A percentile compares a stretch with the other conserved stretches of the same genome.
These are phyloP conservation scores for Penicillium crystallinum DNA, from an alignment of 495 filamentous ascomycete genomes.

Conservation along the genomic window DNA sequence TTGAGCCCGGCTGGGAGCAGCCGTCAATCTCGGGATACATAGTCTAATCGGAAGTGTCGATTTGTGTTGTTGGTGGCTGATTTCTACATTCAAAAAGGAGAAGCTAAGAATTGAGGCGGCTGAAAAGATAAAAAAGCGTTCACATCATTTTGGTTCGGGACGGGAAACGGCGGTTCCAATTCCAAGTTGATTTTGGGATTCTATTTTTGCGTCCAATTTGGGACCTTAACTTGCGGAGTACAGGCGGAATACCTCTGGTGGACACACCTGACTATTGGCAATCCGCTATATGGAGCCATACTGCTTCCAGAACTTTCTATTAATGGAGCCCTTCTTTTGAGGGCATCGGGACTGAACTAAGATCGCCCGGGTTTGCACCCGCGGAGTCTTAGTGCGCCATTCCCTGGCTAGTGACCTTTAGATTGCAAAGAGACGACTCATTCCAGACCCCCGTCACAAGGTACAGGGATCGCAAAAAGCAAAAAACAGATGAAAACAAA, in stretches of 20 bases:
- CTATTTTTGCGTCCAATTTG: neutral
- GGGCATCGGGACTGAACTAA: conserved; percentile 5
- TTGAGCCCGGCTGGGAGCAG: neutral
- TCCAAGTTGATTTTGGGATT: neutral
- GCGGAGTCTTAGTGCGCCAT: conserved; percentile 17
- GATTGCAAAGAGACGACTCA: neutral
- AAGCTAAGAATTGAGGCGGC: conserved; percentile 3
- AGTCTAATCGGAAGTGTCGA: neutral
- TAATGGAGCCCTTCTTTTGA: conserved; percentile 7
- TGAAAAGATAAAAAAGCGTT: neutral
- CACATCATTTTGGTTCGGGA: conserved; percentile 3
- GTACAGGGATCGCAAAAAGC: neutral
- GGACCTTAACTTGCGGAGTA: conserved; percentile 1
- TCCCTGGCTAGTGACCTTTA: conserved; percentile 1
- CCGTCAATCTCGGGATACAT: neutral
- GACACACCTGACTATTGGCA: conserved; percentile 1
- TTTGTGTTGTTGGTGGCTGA: neutral
- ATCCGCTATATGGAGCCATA: conserved; percentile 2
- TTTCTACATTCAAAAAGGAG: neutral
- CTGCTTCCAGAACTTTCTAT: conserved; percentile 26
- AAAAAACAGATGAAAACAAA: neutral
- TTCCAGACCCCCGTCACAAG: neutral
- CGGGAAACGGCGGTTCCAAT: neutral
- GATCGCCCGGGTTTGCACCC: conserved; percentile 28
- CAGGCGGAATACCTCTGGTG: conserved; percentile 5